These are phyloP conservation scores for Carallia brachiata DNA, from an alignment of 345 rosid genomes.

Conservation along the genomic window DNA sequence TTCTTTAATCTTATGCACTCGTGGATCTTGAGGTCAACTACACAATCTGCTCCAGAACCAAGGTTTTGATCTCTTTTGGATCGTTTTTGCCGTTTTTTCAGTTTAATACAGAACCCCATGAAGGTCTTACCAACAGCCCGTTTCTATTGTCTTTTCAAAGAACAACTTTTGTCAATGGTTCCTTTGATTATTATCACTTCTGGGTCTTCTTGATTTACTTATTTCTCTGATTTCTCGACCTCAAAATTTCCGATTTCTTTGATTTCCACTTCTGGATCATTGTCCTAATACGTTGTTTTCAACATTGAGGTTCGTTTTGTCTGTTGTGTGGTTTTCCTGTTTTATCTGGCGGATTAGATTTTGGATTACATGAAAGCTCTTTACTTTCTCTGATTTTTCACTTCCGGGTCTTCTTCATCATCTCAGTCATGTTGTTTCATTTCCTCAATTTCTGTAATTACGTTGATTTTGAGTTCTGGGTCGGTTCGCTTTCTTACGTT, in stretches of 20 bases:
- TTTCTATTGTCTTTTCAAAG: background rate
- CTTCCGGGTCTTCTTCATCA: background rate
- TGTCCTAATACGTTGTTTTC: background rate
- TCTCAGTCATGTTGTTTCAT: background rate
- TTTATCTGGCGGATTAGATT: conserved; percentile 8
- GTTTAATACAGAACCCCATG: background rate
- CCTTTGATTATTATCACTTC: conserved; percentile 5
- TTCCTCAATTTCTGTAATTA: background rate
- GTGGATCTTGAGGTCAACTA: conserved; percentile 11
- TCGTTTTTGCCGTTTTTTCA: background rate
- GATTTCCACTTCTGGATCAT: conserved; percentile 3
- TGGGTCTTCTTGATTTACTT: conserved; percentile 6
- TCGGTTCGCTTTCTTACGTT: background rate
- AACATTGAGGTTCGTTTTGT: background rate
- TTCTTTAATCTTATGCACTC: background rate
- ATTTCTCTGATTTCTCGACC: background rate
- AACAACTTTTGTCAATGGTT: background rate
- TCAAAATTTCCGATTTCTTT: background rate
- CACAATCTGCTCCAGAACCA: background rate
- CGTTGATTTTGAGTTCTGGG: conserved; percentile 10
- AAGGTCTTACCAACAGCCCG: background rate
- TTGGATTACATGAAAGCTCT: background rate
- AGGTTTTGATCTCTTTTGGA: background rate
- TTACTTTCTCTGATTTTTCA: background rate
- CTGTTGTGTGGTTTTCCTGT: background rate